phyloP scores from a whole-genome alignment of 192 early-diverging fungal species.

The Diversispora epigaea region DNA sequence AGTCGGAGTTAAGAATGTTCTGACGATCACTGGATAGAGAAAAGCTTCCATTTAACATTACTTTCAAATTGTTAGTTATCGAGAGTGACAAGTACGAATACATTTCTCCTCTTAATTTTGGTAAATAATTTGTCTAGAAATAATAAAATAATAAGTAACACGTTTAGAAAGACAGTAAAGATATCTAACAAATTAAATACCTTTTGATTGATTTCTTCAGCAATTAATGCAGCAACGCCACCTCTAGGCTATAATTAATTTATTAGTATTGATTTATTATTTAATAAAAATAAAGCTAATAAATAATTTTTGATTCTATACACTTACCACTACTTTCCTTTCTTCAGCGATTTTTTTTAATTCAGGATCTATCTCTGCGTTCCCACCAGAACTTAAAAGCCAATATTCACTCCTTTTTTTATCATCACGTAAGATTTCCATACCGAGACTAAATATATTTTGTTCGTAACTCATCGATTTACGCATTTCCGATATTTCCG shows the following conservation, averaged over 20 bases:
- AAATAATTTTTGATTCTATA: not conserved
- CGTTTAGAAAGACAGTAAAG: not conserved
- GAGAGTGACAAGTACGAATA: constrained; percentile 40
- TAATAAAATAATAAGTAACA: not conserved
- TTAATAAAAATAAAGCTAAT: not conserved
- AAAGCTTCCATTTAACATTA: constrained; percentile 44
- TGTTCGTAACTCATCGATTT: not conserved
- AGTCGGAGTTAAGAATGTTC: constrained; percentile 8
- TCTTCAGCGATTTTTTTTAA: not conserved
- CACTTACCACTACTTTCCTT: not conserved
- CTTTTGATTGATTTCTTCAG: not conserved
- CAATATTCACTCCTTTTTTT: not conserved
- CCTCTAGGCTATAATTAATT: not conserved
- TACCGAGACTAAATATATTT: not conserved
- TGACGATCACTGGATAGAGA: constrained; percentile 37
- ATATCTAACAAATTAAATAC: not conserved
- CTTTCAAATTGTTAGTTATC: constrained; percentile 32
- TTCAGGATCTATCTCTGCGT: not conserved
- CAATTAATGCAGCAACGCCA: not conserved
- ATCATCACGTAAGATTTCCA: not conserved
- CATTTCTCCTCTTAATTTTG: constrained; percentile 22
- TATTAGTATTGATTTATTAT: not conserved
- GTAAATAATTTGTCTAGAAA: not conserved
- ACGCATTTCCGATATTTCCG: not conserved
- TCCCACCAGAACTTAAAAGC: not conserved